Evolutionary conservation across 108 stramenopile genomes (phyloP).

Genomic region (Fragilariopsis cylindrus): DNA sequence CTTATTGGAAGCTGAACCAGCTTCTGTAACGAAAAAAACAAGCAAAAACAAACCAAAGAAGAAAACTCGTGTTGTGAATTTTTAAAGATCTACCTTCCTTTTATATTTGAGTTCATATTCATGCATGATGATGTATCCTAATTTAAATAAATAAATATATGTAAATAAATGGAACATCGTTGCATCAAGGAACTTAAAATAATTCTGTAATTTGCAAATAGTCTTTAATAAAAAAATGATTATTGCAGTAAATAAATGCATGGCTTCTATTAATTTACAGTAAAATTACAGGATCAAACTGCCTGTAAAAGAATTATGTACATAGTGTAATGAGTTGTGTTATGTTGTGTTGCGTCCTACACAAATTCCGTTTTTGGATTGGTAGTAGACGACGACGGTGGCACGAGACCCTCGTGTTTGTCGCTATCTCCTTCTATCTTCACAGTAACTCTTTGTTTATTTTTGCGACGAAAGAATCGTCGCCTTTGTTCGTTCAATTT

Average conservation of each 20-base stretch:
- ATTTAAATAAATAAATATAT: no score
- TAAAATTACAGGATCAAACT: no score
- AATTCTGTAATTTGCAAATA: no score
- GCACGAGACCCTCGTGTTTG: slow-evolving; percentile 4
- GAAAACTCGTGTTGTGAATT: slow-evolving; percentile 12
- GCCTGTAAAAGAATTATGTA: no score
- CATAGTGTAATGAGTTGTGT: neutral
- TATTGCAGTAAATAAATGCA: no score
- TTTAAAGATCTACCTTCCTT: neutral
- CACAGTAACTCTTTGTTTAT: neutral
- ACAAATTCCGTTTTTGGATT: neutral
- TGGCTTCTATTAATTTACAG: no score
- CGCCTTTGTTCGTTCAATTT: slow-evolving; percentile 8
- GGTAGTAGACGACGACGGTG: neutral
- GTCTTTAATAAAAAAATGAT: no score
- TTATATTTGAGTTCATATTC: no score
- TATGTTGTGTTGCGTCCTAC: neutral
- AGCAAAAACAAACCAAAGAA: slow-evolving; percentile 16
- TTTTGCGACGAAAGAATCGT: slow-evolving; percentile 14
- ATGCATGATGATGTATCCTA: no score
- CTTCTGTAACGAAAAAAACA: slow-evolving; percentile 1
- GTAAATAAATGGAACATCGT: no score
- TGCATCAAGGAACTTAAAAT: no score
- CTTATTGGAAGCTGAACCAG: neutral
- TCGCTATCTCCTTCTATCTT: neutral